Evolutionary conservation across 306 rosid genomes (phyloP).

Genomic region (Trichosanthes truncata): DNA sequence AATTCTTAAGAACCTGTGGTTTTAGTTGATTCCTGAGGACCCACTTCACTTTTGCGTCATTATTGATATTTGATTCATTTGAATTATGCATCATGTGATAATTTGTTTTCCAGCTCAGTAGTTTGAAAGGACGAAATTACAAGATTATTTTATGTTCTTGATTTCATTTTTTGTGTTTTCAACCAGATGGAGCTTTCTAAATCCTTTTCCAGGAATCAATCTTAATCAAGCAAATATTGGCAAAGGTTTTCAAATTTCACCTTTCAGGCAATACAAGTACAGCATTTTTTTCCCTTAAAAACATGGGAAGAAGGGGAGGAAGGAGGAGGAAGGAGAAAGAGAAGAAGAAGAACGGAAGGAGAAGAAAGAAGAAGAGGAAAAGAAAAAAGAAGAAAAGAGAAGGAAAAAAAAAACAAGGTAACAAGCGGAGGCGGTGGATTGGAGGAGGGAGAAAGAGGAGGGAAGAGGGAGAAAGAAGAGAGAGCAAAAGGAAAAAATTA

Average conservation of each 20-base stretch:
- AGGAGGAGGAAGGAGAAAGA: too few relatives aligned
- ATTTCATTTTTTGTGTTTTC: background rate
- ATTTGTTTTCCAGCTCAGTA: background rate
- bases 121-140: background rate
- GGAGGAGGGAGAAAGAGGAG: too few relatives aligned
- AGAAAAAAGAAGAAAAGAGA: too few relatives aligned
- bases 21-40: background rate
- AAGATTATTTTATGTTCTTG: background rate
- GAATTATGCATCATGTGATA: background rate
- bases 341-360: too few relatives aligned
- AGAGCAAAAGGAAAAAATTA: too few relatives aligned
- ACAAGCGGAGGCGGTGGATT: too few relatives aligned
- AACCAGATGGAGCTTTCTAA: background rate
- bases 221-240: background rate
- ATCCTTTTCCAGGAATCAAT: background rate
- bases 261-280: background rate
- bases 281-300: too few relatives aligned
- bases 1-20: background rate
- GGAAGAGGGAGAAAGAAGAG: too few relatives aligned
- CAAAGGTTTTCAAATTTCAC: background rate
- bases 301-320: too few relatives aligned
- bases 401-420: too few relatives aligned
- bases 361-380: too few relatives aligned
- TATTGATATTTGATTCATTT: background rate
- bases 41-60: conserved; percentile 8